phyloP scores from a whole-genome alignment of 441 rosid species.

The Hypseocharis bilobata region DNA sequence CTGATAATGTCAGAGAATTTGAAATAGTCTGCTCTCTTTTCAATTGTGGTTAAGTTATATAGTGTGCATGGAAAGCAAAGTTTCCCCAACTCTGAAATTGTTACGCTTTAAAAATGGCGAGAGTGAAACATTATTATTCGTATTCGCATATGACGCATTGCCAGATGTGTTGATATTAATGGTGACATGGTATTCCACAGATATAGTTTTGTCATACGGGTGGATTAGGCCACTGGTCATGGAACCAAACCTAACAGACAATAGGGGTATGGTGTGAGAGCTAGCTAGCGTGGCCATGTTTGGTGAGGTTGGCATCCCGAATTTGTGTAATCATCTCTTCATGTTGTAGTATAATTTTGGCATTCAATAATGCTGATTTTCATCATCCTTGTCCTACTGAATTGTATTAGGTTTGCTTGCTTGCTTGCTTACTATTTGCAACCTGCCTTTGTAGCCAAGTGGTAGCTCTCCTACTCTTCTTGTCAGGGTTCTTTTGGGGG shows the following conservation, averaged over 20 bases:
- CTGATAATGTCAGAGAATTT: not conserved
- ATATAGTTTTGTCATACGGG: constrained; percentile 19
- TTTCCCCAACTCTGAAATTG: not conserved
- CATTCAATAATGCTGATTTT: not conserved
- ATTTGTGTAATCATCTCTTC: constrained; percentile 15
- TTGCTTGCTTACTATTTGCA: not conserved
- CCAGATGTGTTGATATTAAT: not conserved
- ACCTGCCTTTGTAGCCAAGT: not conserved
- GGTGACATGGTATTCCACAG: not conserved
- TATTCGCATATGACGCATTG: not conserved
- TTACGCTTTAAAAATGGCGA: not conserved
- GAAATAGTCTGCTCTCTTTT: constrained; percentile 1
- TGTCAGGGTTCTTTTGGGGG: too few relatives aligned
- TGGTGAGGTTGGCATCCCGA: constrained; percentile 52
- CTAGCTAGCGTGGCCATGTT: constrained; percentile 1
- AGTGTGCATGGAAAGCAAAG: constrained; percentile 8
- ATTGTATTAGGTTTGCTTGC: constrained; percentile 2
- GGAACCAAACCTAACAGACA: constrained; percentile 24
- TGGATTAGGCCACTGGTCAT: constrained; percentile 39
- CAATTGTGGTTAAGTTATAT: not conserved
- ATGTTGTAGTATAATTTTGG: not conserved
- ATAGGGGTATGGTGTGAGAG: constrained; percentile 5
- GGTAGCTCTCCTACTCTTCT: not conserved
- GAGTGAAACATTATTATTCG: not conserved
- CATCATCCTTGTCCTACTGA: not conserved